Evolutionary conservation across 768 basidiomycete species (phyloP), one percentile per base, ranked within the genome.

Genomic region (Tulasnella calospora): DNA sequence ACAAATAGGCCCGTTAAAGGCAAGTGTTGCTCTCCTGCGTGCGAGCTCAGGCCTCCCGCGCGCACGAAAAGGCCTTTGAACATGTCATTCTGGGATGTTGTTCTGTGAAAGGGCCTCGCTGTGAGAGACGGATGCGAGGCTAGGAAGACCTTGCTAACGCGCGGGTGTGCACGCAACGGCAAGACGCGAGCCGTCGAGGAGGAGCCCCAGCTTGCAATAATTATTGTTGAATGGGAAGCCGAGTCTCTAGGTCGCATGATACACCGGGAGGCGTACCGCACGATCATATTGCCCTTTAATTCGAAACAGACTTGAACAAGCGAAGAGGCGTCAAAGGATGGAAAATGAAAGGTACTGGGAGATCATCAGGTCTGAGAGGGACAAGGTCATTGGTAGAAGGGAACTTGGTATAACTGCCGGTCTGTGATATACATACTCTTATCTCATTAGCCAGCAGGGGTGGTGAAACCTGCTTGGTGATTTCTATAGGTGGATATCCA

Each of bases 11-110:
- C 23, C 61, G 23, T 33, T 67, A 27, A 27, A 67, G 61, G 61
- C 61, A 67, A 67, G 61, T 67, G 27, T 27, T 67, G 61, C 3
- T 13, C 33, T 67, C 8, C 27, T 67, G 15, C 61, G 61, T 67
- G 61, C 61, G 61, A 67, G 61, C 61, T 67, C 61, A 67, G 61
- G 61, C 61, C 61, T 67, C 61, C 61, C 61, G 61, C 61, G 61
- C 61, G 61, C 61, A 67, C 61, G 61, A 67, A 67, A 67, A 35
- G 61, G 30, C 61, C 33, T 67, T 67, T 27, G 27, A 33, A 23
- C 61, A 67, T 67, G 61, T 67, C 61, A 67, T 67, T 67, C 61
- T 67, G 33, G 61, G 61, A 67, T 67, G 61, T 67, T 35, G 61
- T 67, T 67, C 61, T 67, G 61, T 67, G 61, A 67, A n/a, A 67